phyloP scores from a whole-genome alignment of 2,329 filamentous ascomycete genomes.

The Hymenoscyphus linearis region DNA sequence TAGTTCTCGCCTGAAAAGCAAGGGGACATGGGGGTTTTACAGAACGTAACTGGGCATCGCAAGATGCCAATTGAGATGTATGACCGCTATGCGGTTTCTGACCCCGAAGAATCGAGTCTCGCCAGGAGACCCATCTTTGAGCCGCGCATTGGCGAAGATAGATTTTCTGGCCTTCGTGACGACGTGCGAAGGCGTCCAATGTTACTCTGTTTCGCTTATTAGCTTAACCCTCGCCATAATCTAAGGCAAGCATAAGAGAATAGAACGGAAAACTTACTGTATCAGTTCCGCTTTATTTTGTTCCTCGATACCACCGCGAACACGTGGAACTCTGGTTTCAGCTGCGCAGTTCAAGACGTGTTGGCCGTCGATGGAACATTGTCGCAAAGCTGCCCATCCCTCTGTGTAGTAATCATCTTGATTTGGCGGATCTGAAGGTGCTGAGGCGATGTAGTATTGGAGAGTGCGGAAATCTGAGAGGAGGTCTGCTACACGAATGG shows the following conservation, averaged over 20 bases:
- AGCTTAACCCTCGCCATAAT: not conserved
- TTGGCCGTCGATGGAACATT: slow-evolving; percentile 58
- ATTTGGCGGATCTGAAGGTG: slow-evolving; percentile 48
- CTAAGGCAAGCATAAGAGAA: no score
- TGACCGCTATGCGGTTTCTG: slow-evolving; percentile 43
- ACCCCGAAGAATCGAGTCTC: slow-evolving; percentile 49
- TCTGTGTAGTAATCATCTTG: slow-evolving; percentile 58
- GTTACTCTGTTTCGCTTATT: slow-evolving; percentile 40
- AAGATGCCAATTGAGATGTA: slow-evolving; percentile 45
- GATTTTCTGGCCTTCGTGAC: slow-evolving; percentile 61
- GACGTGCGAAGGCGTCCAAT: slow-evolving; percentile 54
- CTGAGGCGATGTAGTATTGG: slow-evolving; percentile 57
- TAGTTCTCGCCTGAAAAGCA: not conserved
- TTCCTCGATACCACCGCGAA: slow-evolving; percentile 50
- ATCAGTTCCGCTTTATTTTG: slow-evolving; percentile 57
- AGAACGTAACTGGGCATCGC: slow-evolving; percentile 51
- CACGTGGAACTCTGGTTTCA: slow-evolving; percentile 52
- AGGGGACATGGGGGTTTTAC: slow-evolving; percentile 38
- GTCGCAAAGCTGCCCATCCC: slow-evolving; percentile 56
- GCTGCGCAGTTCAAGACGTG: slow-evolving; percentile 60
- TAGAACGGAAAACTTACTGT: slow-evolving; percentile 43
- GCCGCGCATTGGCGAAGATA: slow-evolving; percentile 56
- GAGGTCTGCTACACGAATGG: slow-evolving; percentile 55
- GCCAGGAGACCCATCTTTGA: slow-evolving; percentile 53
- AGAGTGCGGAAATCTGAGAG: slow-evolving; percentile 57